Base-by-base conservation (phyloP, 2,329 filamentous ascomycete species). In the Fusarium drepaniforme region DNA sequence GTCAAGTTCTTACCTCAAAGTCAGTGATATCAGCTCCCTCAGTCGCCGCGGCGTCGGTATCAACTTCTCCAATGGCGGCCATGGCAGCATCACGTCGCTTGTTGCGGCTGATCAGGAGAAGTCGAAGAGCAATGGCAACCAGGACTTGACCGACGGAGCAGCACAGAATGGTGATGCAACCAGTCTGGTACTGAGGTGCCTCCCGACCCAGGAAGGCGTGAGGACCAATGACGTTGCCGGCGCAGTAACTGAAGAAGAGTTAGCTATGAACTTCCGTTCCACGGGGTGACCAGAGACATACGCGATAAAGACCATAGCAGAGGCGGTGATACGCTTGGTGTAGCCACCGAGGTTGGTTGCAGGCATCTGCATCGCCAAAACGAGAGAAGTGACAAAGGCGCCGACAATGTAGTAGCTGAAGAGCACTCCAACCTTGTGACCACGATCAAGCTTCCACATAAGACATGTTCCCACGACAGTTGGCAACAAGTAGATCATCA, bases 341-440 rank as follows among this genome's bases (percentile, higher is more conserved):
- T 87, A 87, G 4, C 86, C 86, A 3, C 83, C 86, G 0, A 88
- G 74, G 33, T 88, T 88, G 6, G 84, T 81, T 1, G 86, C 84
- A 1, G 87, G 87, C 80, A 89, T 84, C 70, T 88, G 89, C 37
- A 90, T 82, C 0, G 88, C 87, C 1, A 90, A 81, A 0, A 90
- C 88, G 9, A 90, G 79, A 2, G 87, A 87, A 0, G 85, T 83
- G 3, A 90, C 89, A 63, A 85, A 90, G 1, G 84, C 80, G 0
- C 87, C 83, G 9, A 83, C 72, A 33, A 90, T 86, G 72, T 90
- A 90, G 74, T 89, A 89, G 1, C 85, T 86, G 25, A 88, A 83
- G 1, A 90, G 79, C 0, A 88, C 82, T 0, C 88, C 88, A 35
- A 85, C 80, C 67, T 85, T 81, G 67, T 86, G 81, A 4, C 76